Percentiles rank a stretch among this genome's conserved stretches.
Conservation (phyloP, 768 basidiomycete genomes). For the Agaricus sinodeliciosus region DNA sequence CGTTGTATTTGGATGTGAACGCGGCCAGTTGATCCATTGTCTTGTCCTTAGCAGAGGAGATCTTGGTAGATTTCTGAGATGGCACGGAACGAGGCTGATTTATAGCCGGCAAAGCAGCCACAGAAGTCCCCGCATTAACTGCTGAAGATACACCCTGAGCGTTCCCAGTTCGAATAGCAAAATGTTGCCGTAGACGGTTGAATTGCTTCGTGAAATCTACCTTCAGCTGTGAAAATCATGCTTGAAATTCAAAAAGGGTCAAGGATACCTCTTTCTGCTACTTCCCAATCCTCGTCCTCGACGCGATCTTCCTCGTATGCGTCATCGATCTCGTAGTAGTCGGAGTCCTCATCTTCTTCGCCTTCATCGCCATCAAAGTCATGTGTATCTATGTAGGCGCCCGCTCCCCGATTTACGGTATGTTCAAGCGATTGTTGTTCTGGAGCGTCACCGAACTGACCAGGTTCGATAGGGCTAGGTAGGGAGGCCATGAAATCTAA, state of each 20-base stretch:
- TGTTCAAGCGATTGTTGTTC: slow-evolving; percentile 19
- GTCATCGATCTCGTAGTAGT: slow-evolving; percentile 29
- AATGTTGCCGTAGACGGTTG: slow-evolving; percentile 89
- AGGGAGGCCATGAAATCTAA: slow-evolving; percentile 22
- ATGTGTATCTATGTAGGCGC: slow-evolving; percentile 39
- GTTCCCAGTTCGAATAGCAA: slow-evolving; percentile 71
- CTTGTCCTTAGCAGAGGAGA: slow-evolving; percentile 40
- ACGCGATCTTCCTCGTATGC: slow-evolving; percentile 53
- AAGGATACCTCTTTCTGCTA: slow-evolving; percentile 67
- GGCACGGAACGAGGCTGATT: slow-evolving; percentile 50
- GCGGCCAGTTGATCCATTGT: slow-evolving; percentile 68
- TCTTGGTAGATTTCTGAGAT: slow-evolving; percentile 18
- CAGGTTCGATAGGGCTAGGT: slow-evolving; percentile 28
- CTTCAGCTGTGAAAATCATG: neutral
- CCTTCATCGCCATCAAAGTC: slow-evolving; percentile 31
- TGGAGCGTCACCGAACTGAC: slow-evolving; percentile 60
- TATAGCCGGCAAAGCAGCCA: slow-evolving; percentile 62
- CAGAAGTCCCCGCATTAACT: slow-evolving; percentile 38
- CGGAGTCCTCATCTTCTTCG: slow-evolving; percentile 30
- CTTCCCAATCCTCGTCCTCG: slow-evolving; percentile 88
- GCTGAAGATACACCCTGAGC: slow-evolving; percentile 55
- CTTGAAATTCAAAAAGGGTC: neutral
- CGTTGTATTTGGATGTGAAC: slow-evolving; percentile 63
- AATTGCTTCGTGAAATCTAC: slow-evolving; percentile 98
- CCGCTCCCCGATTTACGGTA: slow-evolving; percentile 19